Base-by-base conservation (phyloP, 495 filamentous ascomycete genomes). In the Aspergillus olivimuriae region DNA sequence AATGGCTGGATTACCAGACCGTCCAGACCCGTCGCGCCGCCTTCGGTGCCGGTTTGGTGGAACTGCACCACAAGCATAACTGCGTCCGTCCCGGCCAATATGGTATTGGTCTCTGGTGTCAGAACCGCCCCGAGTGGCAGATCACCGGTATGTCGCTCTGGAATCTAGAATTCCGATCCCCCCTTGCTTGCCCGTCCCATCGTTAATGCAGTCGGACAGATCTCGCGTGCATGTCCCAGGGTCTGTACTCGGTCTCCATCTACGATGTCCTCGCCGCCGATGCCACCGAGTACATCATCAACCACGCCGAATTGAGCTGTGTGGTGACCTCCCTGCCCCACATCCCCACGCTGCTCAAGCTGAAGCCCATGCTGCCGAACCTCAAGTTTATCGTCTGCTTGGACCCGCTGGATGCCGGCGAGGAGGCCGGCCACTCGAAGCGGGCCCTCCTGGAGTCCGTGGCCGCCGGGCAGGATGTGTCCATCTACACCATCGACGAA, bases 121-220 rank as follows among this genome's bases (percentile, higher is more conserved):
- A 91, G 69, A 98, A 98, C 63, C 80, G 92, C 40, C 86, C 91
- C 4, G 92, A 98, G 64, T 98, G 92, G 92, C 92, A 98, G 73
- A 84, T 98, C 42, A 82, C 87, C 35, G 86, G 86, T 87, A 65
- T 48, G 75, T 46, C 14, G 21, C 38, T 22, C 12, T 18, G n/a
- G n/a, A n/a, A n/a, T n/a, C n/a, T n/a, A n/a, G n/a, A n/a, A n/a
- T n/a, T n/a, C n/a, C n/a, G n/a, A n/a, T n/a, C n/a, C n/a, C 15
- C 9, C 12, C 9, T 26, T 9, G 21, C 14, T 18, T 30, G 3
- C 2, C 2, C 1, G 2, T 11, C 8, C 19, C 20, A 14, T 22
- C 21, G 20, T 1, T 16, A 18, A 35, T n/a, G 30, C 11, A 22
- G 9, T 36, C 19, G 17, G 16, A 4, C 17, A 89, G 92, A 98